Evolutionary conservation across 129 eudicot species (phyloP), one percentile per base, ranked within the genome.

Genomic region (Pittosporum tobira): DNA sequence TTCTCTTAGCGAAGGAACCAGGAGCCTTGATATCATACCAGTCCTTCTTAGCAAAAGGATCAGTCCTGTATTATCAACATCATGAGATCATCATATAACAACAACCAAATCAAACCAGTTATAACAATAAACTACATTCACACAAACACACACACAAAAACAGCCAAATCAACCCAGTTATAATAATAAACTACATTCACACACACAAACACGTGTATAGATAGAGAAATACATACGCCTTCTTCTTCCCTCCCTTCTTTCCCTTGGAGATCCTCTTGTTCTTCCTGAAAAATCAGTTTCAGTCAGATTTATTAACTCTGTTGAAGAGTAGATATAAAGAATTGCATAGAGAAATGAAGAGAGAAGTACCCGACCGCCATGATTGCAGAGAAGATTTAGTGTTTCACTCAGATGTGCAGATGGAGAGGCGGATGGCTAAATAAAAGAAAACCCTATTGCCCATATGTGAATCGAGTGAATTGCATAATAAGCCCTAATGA

Each of bases 1-100:
- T 66, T 48, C 48, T 43, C 0, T 55, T 19, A 2, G 55, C 56
- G 42, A 66, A 66, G 21, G 44, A 47, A 6, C 53, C 26, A 22
- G 71, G 71, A 2, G 64, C 71, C 63, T 40, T 66, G 2, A 46
- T 15, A 43, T 66, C 63, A 62, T 62, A 62, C 67, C 67, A 62
- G 48, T 62, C 67, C 67, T 62, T 62, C 67, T 62, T 62, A 6
- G 67, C 42, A 29, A 48, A 62, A 1, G 67, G 67, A 50, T 62
- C 67, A 62, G 67, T 51, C 19, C 67, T 62, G 47, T 2, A 14
- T 40, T 25, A 53, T 53, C 23, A 53, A 4, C 8, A 28, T 51
- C 16, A 16, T 4, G n/a, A n/a, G n/a, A n/a, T n/a, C 24, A 47
- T 6, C 19, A 26, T 0, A 7, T 26, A 23, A 29, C 16, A 54